Evolutionary conservation across 805 yeast genomes (phyloP), one percentile per base, ranked within the genome.

Genomic region (Saccharomycopsis vini): DNA sequence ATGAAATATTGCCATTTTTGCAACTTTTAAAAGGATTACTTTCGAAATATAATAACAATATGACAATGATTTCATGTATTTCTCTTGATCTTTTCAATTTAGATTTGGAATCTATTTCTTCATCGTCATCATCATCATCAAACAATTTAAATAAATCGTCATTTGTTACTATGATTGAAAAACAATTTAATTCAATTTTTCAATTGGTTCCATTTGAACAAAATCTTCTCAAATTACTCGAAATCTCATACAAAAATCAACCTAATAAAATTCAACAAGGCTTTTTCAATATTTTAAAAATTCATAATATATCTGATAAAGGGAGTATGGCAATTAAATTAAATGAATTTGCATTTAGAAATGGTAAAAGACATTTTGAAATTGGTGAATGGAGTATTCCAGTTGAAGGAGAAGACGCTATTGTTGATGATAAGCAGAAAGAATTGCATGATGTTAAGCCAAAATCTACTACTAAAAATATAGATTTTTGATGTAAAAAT

Each of bases 311-410:
- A 29, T 76, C 86, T 44, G 88, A 80, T 39, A 60, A 78, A 19
- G 97, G 98, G 1, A 68, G 76, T 53, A 89, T 88, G 95, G 75
- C 76, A 51, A 72, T 77, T 1, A 73, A 77, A 45, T 68, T 69
- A 46, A 80, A 83, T 47, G 97, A 89, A 61, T 81, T 75, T 60
- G 87, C 95, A 4, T 90, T 89, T 64, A 79, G 80, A 56, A 85
- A 87, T 52, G 90, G 95, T 12, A 73, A 83, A 50, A 77, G 78
- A 60, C 78, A 73, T 54, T 87, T 90, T 57, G 95, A 85, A 55
- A 81, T 92, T 42, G 90, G 85, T 52, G 86, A 80, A 55, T 92
- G 96, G 95, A 86, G 95, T n/a, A 92, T 92, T 40, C 97, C 98
- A 0, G 95, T 90, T 2, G 96, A 88, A 45, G 94, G 82, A 46